These are phyloP conservation scores for Trichocomaceae sp. DNA, from an alignment of 2,329 filamentous ascomycete species.

Conservation along the genomic window DNA sequence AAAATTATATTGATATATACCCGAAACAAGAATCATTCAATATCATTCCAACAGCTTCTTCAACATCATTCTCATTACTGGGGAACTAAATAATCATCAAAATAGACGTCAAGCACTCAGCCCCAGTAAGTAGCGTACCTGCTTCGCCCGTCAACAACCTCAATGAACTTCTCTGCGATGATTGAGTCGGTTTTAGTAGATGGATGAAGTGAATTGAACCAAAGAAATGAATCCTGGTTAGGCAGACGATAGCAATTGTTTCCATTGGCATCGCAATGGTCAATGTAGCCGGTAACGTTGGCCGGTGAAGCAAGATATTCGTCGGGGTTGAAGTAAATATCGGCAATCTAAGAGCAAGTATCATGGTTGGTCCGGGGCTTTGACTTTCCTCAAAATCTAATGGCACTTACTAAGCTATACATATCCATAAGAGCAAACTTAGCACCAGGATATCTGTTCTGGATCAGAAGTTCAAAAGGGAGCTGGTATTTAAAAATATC, in stretches of 20 bases:
- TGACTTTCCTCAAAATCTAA: not conserved
- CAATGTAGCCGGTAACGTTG: constrained; percentile 55
- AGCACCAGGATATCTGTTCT: constrained; percentile 46
- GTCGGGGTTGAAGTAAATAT: constrained; percentile 57
- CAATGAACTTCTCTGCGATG: constrained; percentile 52
- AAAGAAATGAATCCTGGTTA: constrained; percentile 57
- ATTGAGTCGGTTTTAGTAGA: constrained; percentile 56
- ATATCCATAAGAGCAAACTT: constrained; percentile 62
- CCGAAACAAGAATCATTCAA: no score
- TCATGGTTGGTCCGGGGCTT: not conserved
- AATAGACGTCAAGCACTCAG: no score
- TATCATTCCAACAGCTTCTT: no score
- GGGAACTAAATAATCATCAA: no score
- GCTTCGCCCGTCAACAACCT: constrained; percentile 45
- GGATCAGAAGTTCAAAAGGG: constrained; percentile 40
- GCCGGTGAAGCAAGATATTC: constrained; percentile 57
- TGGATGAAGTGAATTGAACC: constrained; percentile 70
- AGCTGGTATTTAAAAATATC: constrained; percentile 47
- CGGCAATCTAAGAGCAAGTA: constrained; percentile 43
- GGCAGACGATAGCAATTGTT: constrained; percentile 37
- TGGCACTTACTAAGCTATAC: constrained; percentile 47
- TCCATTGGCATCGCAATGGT: constrained; percentile 45
- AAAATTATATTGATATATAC: no score
- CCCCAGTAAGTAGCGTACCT: constrained; percentile 25
- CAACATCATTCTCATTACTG: no score